A percentile compares a stretch with the other conserved stretches of the same genome.
Evolutionary conservation across 345 rosid genomes (phyloP).

Genomic region (Jatropha curcas): DNA sequence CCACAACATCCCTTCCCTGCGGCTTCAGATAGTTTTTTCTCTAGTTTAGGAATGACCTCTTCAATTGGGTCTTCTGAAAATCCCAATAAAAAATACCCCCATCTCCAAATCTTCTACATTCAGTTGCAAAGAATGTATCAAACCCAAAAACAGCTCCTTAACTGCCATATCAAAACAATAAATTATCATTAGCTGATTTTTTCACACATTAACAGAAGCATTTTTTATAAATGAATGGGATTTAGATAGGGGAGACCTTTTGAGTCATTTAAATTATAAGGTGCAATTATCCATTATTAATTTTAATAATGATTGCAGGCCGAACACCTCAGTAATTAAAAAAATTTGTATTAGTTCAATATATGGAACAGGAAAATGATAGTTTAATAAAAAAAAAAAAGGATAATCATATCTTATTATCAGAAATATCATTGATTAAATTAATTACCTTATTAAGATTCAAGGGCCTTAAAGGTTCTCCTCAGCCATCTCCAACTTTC

Average conservation of each 20-base stretch:
- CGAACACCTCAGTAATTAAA: background rate
- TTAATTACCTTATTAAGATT: constrained; percentile 78
- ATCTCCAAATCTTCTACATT: constrained; percentile 91
- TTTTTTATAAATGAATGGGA: no score
- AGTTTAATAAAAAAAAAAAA: background rate
- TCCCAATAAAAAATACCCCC: constrained; percentile 92
- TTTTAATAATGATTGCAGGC: background rate
- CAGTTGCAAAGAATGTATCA: constrained; percentile 85
- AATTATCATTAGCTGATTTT: background rate
- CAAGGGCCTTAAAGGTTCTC: constrained; percentile 88
- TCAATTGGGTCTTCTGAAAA: constrained; percentile 74
- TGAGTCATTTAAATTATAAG: no score
- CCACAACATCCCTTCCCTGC: constrained; percentile 79
- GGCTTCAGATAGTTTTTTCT: constrained; percentile 79
- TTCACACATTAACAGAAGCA: background rate
- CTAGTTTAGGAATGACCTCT: constrained; percentile 76
- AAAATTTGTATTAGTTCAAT: no score
- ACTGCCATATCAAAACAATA: constrained; percentile 40
- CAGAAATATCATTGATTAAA: background rate
- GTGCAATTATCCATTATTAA: no score
- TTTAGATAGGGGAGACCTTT: no score
- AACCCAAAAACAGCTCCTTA: constrained; percentile 86
- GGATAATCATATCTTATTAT: background rate
- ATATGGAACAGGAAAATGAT: no score
- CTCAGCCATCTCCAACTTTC: no score